Evolutionary conservation across 345 rosid genomes (phyloP), one percentile per base, ranked within the genome.

Genomic region (Arabidopsis arenosa): DNA sequence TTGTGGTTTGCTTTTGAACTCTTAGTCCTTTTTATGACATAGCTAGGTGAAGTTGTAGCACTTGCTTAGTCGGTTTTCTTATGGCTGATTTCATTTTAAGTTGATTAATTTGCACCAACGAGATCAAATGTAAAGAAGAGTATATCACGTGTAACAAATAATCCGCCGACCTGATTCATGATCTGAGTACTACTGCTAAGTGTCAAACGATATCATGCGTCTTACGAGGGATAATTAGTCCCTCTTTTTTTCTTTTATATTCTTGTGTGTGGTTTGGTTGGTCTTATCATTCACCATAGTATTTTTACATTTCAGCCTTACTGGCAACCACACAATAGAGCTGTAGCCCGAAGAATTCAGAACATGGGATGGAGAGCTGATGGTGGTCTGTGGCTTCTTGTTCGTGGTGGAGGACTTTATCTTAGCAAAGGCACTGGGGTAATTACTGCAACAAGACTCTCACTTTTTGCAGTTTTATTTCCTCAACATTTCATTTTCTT

Each of bases 341-440:
- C 97, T 62, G 87, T 94, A 61, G 97, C 95, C 7, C 80, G 98
- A 84, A 90, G 98, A 84, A 94, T 92, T 64, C 97, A 90, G 77
- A 94, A 90, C 78, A 94, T 92, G 98, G 97, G 98, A 72, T 94
- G 98, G 98, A 89, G 97, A 72, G 92, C 93, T 56, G 97, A 94
- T 85, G 98, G 97, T 68, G 97, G 97, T 51, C 96, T 94, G 79
- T 94, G 98, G 98, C 96, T 94, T 82, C 97, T 94, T 76, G 95
- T 87, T 67, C 96, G 97, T 45, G 98, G 98, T 51, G 98, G 97
- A 32, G 97, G 98, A 55, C 98, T 94, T 79, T 94, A 84, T 83
- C 95, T 92, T 60, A 94, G 98, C 86, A 90, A 89, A 85, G 98
- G 97, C 80, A 88, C 89, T 14, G 97, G 96, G 79, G 97, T 94